Conservation (phyloP, 75 land plant species). For the Selaginella moellendorffii region DNA sequence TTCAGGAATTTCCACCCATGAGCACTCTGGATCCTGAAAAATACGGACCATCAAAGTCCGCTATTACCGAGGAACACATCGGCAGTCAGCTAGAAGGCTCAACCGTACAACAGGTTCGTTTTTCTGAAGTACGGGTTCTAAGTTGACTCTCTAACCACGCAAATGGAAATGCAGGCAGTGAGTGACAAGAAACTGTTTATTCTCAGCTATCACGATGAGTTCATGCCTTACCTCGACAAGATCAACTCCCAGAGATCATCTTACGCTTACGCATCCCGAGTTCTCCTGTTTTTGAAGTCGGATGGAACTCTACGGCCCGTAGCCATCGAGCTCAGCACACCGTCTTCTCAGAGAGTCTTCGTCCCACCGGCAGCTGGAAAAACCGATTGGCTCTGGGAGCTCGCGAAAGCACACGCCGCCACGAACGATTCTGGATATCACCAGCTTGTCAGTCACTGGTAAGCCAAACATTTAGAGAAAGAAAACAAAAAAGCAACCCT, state of each 20-base stretch:
- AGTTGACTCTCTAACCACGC: neutral
- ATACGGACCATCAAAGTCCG: slow-evolving; percentile 69
- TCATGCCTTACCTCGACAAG: slow-evolving; percentile 42
- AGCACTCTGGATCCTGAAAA: slow-evolving; percentile 58
- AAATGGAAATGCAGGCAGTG: slow-evolving; percentile 30
- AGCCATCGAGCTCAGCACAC: slow-evolving; percentile 61
- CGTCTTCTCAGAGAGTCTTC: slow-evolving; percentile 16
- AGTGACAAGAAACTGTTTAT: slow-evolving; percentile 42
- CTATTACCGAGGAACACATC: slow-evolving; percentile 45
- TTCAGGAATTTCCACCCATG: slow-evolving; percentile 52
- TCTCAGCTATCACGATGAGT: slow-evolving; percentile 39
- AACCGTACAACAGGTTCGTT: slow-evolving; percentile 6
- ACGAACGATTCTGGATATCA: slow-evolving; percentile 10
- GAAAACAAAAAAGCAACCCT: neutral
- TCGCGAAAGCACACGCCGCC: slow-evolving; percentile 5
- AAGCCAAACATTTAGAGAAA: neutral
- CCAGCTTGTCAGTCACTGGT: slow-evolving; percentile 3
- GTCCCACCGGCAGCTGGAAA: slow-evolving; percentile 4
- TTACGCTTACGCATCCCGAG: slow-evolving; percentile 35
- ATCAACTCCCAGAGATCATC: slow-evolving; percentile 27
- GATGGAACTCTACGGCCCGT: slow-evolving; percentile 42
- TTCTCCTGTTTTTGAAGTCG: slow-evolving; percentile 34
- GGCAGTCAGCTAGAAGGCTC: slow-evolving; percentile 16
- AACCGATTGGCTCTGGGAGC: slow-evolving; percentile 6
- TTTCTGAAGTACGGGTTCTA: neutral